Base-by-base conservation (phyloP, 2,329 filamentous ascomycete genomes). In the Knufia fluminis region DNA sequence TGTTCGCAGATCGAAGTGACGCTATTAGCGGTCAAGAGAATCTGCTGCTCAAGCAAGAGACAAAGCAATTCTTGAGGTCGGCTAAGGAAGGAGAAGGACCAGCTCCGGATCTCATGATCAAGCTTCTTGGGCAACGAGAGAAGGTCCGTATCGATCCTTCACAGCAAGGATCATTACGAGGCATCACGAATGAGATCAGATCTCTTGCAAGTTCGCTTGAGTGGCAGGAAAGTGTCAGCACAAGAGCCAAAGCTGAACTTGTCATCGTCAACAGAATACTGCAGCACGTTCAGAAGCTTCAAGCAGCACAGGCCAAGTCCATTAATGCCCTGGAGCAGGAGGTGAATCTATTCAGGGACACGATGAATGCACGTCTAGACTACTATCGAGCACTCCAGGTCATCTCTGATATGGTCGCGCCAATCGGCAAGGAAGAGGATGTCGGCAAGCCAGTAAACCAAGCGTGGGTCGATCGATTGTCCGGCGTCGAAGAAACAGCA, bases 301-400 rank as follows among this genome's bases (percentile, higher is more conserved):
- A 70, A 32, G 65, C 67, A 2, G 68, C 71, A 17, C 78, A 82
- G 60, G 67, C 67, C 3, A 81, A 80, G 57, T 64, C 67, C 14
- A 61, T 76, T 2, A 62, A 62, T 3, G 70, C 66, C 8, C 60
- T 83, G 6, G 67, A 84, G 46, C 71, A 68, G 44, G 90, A 96
- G 63, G 69, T 88, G 4, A 83, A 91, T 41, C 70, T 80, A 23
- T 92, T 94, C 63, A 83, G 80, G 23, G 73, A 75, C 14, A 80
- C 84, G 0, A 90, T 94, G 80, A 97, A 97, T 60, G 75, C 81
- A 32, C 82, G 92, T 12, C 69, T 96, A 0, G 88, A 92, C 50
- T 97, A 89, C 62, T 97, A 97, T 62, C 81, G 84, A 3, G 89
- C 96, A 61, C 74, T 97, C 9, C 92, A 97, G 62, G 78, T 80